phyloP scores from a whole-genome alignment of 257 asterid species.

The Capsicum rhomboideum region DNA sequence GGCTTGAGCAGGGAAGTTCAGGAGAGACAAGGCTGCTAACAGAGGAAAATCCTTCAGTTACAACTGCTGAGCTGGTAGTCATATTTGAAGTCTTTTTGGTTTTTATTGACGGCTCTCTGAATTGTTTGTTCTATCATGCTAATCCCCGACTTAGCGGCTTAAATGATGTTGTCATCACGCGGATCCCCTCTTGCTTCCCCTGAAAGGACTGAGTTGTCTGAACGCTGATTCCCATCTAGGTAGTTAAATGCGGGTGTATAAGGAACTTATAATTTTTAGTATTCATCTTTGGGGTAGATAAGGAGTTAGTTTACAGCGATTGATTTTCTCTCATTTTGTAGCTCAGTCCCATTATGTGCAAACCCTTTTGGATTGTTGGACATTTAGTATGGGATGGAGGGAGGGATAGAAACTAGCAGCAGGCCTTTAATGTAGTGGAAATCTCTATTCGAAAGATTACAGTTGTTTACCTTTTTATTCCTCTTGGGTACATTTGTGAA shows the following conservation, averaged over 20 bases:
- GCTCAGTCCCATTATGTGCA: not conserved
- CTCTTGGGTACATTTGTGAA: not conserved
- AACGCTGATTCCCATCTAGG: not conserved
- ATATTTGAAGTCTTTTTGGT: not conserved
- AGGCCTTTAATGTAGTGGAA: not conserved
- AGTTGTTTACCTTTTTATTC: not conserved
- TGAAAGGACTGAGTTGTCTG: not conserved
- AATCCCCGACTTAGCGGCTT: not conserved
- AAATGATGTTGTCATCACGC: not conserved
- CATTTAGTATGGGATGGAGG: not conserved
- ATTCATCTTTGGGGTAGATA: not conserved
- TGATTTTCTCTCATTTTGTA: not conserved
- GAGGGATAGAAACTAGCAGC: not conserved
- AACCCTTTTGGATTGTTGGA: not conserved
- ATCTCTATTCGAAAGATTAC: not conserved
- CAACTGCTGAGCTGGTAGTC: constrained; percentile 22
- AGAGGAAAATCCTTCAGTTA: constrained; percentile 15
- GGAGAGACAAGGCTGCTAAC: constrained; percentile 10
- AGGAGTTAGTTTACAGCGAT: not conserved
- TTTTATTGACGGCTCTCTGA: not conserved
- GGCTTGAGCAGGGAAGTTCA: constrained; percentile 19
- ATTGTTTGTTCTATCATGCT: not conserved
- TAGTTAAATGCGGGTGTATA: not conserved
- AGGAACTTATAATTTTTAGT: not conserved
- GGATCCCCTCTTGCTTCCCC: not conserved